Evolutionary conservation across 495 filamentous ascomycete genomes (phyloP).

Genomic region (Penicillium tannophilum): DNA sequence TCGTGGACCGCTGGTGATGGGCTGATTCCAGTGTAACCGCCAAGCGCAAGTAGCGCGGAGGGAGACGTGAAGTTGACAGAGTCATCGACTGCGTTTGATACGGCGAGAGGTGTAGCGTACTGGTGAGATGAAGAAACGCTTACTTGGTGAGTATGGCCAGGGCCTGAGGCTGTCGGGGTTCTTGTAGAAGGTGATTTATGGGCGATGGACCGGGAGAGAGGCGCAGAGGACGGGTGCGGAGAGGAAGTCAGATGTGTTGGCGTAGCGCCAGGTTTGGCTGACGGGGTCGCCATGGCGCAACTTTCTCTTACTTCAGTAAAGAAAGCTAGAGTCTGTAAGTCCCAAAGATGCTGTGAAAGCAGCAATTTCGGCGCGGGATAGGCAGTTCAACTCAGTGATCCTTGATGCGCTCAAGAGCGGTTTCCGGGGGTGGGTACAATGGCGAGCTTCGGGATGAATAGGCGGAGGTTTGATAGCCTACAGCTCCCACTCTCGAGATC

Average conservation of each 20-base stretch:
- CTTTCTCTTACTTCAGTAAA: neutral
- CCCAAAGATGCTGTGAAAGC: neutral
- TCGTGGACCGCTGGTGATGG: conserved; percentile 47
- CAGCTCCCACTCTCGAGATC: conserved; percentile 9
- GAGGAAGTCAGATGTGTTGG: conserved; percentile 51
- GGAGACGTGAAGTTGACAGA: conserved; percentile 49
- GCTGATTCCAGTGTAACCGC: conserved; percentile 46
- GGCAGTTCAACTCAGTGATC: conserved; percentile 2
- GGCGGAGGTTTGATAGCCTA: neutral
- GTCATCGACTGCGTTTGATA: conserved; percentile 40
- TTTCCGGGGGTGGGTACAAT: neutral
- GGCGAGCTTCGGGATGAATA: neutral
- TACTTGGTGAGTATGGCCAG: conserved; percentile 29
- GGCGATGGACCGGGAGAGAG: conserved; percentile 42
- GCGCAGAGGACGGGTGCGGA: conserved; percentile 42
- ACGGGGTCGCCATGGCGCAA: conserved; percentile 47
- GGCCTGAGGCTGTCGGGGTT: conserved; percentile 44
- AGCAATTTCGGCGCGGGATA: conserved; percentile 1
- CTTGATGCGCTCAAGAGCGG: neutral
- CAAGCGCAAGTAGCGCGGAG: conserved; percentile 46
- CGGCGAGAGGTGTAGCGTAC: conserved; percentile 46
- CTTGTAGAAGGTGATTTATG: conserved; percentile 49
- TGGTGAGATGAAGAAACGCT: conserved; percentile 39
- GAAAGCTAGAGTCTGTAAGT: neutral
- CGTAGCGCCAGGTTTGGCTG: conserved; percentile 48